Evolutionary conservation across 768 basidiomycete genomes (phyloP), one percentile per base, ranked within the genome.

Genomic region (Russula sp.): DNA sequence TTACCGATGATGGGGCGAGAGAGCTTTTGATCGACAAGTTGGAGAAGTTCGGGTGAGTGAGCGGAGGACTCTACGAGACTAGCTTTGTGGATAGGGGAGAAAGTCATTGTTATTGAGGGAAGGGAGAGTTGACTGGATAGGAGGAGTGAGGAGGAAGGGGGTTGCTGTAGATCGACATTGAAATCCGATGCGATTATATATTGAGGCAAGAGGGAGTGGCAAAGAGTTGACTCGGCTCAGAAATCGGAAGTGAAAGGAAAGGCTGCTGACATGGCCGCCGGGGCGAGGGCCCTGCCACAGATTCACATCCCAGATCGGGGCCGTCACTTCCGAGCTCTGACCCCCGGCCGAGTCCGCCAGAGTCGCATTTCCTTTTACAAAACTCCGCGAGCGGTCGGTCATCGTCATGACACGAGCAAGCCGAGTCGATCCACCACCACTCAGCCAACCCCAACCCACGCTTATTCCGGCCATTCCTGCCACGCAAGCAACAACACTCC

Each of bases 11-110:
- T 72, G 35, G 79, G 77, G 55, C 77, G 75, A 54, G 83, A 77
- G 61, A 89, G 73, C 73, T 86, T 83, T 68, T 85, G 72, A 66
- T 85, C 82, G 67, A 89, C 74, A 66, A 91, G 82, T 71, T 88
- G 78, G 57, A 89, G 77, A 52, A 89, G 79, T 14, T 81, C 85
- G 14, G 83, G 82, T 1, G 83, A 82, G 71, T 90, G 88, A 0
- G 75, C 69, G 0, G 83, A 71, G 18, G 86, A 77, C 73, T 87
- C 82, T 52, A 88, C 82, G 70, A 89, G 83, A 65, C 75, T 77
- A 0, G 80, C 79, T 11, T 70, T 73, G 72, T 81, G 79, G 32
- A 80, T 48, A 10, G 78, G 75, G 5, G 75, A 74, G 52, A 66
- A 55, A 58, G 45, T 50, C 64, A 49, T 68, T 55, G 57, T 62